These are phyloP conservation scores for Periconia macrospinosa DNA, from an alignment of 2,329 filamentous ascomycete species.

Conservation along the genomic window DNA sequence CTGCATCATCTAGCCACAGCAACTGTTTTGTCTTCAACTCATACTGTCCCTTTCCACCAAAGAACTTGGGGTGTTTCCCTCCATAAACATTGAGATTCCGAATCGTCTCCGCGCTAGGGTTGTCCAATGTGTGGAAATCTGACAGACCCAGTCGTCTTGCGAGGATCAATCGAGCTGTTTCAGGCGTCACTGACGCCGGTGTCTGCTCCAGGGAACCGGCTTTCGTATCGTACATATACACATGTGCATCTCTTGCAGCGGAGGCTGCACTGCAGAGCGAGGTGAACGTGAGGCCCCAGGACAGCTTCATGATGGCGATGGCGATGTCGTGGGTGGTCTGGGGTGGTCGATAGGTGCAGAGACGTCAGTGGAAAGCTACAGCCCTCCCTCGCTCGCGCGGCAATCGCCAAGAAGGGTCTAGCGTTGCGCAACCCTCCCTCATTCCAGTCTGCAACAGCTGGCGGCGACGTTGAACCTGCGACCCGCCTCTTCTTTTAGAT, in stretches of 20 bases:
- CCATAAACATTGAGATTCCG: slow-evolving; percentile 52
- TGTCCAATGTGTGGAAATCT: slow-evolving; percentile 49
- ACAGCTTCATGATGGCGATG: slow-evolving; percentile 49
- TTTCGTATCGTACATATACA: slow-evolving; percentile 41
- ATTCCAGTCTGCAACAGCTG: neutral
- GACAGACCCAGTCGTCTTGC: slow-evolving; percentile 55
- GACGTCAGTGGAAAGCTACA: slow-evolving; percentile 26
- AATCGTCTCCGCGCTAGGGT: slow-evolving; percentile 45
- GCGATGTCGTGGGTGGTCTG: slow-evolving; percentile 12
- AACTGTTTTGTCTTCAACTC: slow-evolving; percentile 33
- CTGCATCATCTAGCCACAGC: slow-evolving; percentile 46
- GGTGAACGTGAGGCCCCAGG: slow-evolving; percentile 42
- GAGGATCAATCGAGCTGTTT: slow-evolving; percentile 53
- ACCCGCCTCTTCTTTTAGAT: neutral
- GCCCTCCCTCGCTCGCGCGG: slow-evolving; percentile 7
- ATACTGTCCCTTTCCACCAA: slow-evolving; percentile 33
- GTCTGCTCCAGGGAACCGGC: slow-evolving; percentile 11
- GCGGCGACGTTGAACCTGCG: neutral
- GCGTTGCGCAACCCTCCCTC: slow-evolving; percentile 5
- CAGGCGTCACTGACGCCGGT: slow-evolving; percentile 37
- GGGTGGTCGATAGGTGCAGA: slow-evolving; percentile 7
- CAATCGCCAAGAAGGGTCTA: neutral
- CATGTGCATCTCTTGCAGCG: slow-evolving; percentile 34
- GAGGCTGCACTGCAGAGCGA: slow-evolving; percentile 43
- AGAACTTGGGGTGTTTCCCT: slow-evolving; percentile 43